Evolutionary conservation across 192 early-diverging fungal species (phyloP).

Genomic region (Coemansia sp.): DNA sequence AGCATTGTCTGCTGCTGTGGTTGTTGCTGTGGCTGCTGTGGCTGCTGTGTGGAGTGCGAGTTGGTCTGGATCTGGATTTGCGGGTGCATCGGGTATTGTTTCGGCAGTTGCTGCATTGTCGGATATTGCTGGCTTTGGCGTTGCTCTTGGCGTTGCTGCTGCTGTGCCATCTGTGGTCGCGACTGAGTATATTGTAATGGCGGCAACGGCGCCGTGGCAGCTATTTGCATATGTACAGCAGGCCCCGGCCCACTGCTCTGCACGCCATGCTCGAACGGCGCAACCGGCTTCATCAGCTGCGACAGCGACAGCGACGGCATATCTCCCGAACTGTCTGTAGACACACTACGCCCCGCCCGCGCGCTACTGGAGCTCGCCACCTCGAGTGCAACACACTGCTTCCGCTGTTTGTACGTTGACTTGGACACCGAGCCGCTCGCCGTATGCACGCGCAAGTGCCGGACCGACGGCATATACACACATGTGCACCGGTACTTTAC

Average conservation of each 20-base stretch:
- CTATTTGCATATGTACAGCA: slow-evolving; percentile 8
- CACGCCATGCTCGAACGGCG: slow-evolving; percentile 7
- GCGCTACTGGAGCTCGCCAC: slow-evolving; percentile 4
- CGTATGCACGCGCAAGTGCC: slow-evolving; percentile 25
- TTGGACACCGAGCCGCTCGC: slow-evolving; percentile 17
- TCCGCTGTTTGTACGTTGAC: slow-evolving; percentile 16
- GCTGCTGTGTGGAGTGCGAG: background rate
- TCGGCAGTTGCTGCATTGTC: no score
- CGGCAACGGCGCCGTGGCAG: slow-evolving; percentile 9
- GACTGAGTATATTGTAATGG: slow-evolving; percentile 1
- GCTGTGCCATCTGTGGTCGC: background rate
- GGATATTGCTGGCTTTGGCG: background rate
- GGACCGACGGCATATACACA: slow-evolving; percentile 39
- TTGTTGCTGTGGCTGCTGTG: slow-evolving; percentile 3
- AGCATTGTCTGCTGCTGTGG: slow-evolving; percentile 4
- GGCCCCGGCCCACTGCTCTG: slow-evolving; percentile 1
- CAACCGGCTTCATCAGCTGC: slow-evolving; percentile 47
- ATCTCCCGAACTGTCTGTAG: background rate
- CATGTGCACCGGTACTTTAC: slow-evolving; percentile 44
- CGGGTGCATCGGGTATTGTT: background rate
- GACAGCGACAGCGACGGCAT: slow-evolving; percentile 23
- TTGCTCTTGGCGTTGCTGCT: background rate
- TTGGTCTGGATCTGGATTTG: background rate
- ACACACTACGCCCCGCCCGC: background rate
- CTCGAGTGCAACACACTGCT: slow-evolving; percentile 8